Evolutionary conservation across 1,284 basidiomycete genomes (phyloP).

Genomic region (Chalciporus sp.): DNA sequence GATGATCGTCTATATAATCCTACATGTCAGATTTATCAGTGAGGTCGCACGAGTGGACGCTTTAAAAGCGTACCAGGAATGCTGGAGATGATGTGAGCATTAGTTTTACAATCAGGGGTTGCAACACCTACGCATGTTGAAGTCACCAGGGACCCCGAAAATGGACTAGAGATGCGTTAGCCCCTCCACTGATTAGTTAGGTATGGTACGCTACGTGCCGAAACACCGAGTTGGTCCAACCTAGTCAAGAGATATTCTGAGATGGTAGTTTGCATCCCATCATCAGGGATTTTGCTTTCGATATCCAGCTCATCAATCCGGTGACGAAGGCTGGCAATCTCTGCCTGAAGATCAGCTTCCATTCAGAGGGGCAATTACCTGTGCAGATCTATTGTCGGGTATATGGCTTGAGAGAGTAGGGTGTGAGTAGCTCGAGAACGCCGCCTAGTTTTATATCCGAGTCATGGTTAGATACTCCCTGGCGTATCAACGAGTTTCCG

Average conservation of each 20-base stretch:
- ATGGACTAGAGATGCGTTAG: constrained; percentile 49
- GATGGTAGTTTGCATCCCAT: constrained; percentile 56
- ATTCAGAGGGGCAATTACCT: constrained; percentile 12
- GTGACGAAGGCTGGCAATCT: constrained; percentile 56
- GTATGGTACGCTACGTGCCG: constrained; percentile 43
- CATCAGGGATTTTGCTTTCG: constrained; percentile 28
- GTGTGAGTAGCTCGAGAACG: not conserved
- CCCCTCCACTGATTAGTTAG: not conserved
- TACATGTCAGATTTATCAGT: constrained; percentile 25
- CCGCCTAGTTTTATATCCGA: too few species aligned
- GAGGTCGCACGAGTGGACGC: not conserved
- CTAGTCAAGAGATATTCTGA: constrained; percentile 74
- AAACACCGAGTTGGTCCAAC: constrained; percentile 67
- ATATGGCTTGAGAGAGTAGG: not conserved
- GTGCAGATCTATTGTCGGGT: not conserved
- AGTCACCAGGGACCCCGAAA: constrained; percentile 93
- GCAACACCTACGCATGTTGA: constrained; percentile 68
- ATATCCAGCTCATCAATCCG: constrained; percentile 49
- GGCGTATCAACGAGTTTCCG: too few species aligned
- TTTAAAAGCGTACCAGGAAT: constrained; percentile 53
- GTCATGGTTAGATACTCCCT: too few species aligned
- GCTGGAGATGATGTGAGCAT: constrained; percentile 16
- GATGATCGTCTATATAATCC: constrained; percentile 87
- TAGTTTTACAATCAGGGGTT: not conserved
- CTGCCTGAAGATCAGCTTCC: constrained; percentile 45